phyloP scores from a whole-genome alignment of 1,284 basidiomycete genomes.

The Rhodotorula sp. region DNA sequence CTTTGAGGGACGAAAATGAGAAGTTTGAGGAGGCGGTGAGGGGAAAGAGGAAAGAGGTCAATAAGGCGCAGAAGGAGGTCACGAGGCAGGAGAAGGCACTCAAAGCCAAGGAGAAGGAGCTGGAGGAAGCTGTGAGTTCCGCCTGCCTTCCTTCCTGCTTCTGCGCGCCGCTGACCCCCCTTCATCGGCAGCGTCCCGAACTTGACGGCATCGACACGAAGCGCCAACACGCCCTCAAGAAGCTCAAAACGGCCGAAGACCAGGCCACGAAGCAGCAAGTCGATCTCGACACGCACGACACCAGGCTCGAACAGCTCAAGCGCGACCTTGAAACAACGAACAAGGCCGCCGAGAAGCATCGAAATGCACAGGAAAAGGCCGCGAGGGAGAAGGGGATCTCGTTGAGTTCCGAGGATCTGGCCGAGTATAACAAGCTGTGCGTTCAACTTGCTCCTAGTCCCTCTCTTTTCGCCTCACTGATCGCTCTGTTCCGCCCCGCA shows the following conservation, averaged over 20 bases:
- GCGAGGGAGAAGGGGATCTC: constrained; percentile 69
- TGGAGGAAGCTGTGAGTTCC: constrained; percentile 70
- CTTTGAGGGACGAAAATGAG: constrained; percentile 65
- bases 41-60: constrained; percentile 73
- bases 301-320: constrained; percentile 61
- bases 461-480: background rate
- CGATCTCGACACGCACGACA: constrained; percentile 66
- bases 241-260: constrained; percentile 67
- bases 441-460: constrained; percentile 42
- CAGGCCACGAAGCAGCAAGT: constrained; percentile 65
- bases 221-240: constrained; percentile 78
- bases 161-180: background rate
- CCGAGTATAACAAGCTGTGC: constrained; percentile 81
- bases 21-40: constrained; percentile 65
- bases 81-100: constrained; percentile 72
- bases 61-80: constrained; percentile 69
- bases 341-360: constrained; percentile 69
- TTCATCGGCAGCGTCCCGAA: constrained; percentile 65
- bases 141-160: background rate
- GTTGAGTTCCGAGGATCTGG: constrained; percentile 76
- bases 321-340: constrained; percentile 68
- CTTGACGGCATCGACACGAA: constrained; percentile 78
- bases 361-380: constrained; percentile 72
- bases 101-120: constrained; percentile 75
- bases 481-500: constrained; percentile 45